phyloP scores from a whole-genome alignment of 2,329 filamentous ascomycete species.

The Diaporthe destruens region DNA sequence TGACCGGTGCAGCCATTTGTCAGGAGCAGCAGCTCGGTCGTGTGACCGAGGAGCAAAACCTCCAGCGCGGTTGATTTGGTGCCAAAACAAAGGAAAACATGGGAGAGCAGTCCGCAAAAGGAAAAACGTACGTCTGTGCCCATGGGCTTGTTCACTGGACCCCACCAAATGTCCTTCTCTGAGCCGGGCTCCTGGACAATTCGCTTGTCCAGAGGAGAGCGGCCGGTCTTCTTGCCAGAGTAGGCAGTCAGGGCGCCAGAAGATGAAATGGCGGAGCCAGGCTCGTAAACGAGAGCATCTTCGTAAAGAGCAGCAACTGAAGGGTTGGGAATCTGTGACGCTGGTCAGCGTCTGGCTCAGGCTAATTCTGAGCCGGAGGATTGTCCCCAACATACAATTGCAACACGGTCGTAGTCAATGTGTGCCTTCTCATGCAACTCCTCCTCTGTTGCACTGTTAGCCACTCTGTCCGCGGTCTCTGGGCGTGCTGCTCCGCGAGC shows the following conservation, averaged over 20 bases:
- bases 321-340: slow-evolving; percentile 81
- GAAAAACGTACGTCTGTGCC: slow-evolving; percentile 82
- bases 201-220: slow-evolving; percentile 96
- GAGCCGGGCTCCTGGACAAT: slow-evolving; percentile 93
- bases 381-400: slow-evolving; percentile 78
- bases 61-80: not conserved
- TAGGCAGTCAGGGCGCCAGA: slow-evolving; percentile 96
- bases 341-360: slow-evolving; percentile 44
- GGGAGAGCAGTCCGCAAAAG: slow-evolving; percentile 25
- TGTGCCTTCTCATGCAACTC: slow-evolving; percentile 97
- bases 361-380: not conserved
- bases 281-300: slow-evolving; percentile 96
- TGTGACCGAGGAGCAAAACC: slow-evolving; percentile 17
- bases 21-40: slow-evolving; percentile 10
- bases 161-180: slow-evolving; percentile 97
- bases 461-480: not conserved
- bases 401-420: slow-evolving; percentile 98
- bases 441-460: slow-evolving; percentile 69
- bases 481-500: too few relatives aligned
- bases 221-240: slow-evolving; percentile 97
- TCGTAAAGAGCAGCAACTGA: slow-evolving; percentile 97
- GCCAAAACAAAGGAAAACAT: slow-evolving; percentile 20
- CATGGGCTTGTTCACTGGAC: slow-evolving; percentile 99
- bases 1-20: slow-evolving; percentile 39
- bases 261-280: slow-evolving; percentile 95